phyloP scores from a whole-genome alignment of 2,329 filamentous ascomycete genomes.

The Passalora sequoiae region DNA sequence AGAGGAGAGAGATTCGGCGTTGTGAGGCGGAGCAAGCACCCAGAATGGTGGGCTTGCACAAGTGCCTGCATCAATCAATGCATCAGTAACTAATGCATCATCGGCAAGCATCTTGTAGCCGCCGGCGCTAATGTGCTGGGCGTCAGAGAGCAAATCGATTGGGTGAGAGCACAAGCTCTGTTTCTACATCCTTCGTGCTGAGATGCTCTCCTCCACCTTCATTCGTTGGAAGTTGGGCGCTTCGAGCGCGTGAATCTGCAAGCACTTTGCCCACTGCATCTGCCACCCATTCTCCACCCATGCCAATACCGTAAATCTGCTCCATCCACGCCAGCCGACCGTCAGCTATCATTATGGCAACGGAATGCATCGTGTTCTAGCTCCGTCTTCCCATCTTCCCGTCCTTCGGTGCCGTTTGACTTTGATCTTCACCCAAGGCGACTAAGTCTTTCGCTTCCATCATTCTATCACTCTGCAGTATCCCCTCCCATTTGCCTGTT shows the following conservation, averaged over 20 bases:
- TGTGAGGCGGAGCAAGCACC: slow-evolving; percentile 14
- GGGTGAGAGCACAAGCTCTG: no score
- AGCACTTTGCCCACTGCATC: slow-evolving; percentile 20
- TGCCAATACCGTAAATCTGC: no score
- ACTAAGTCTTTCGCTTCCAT: slow-evolving; percentile 11
- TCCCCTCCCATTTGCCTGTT: slow-evolving; percentile 3
- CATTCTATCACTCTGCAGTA: slow-evolving; percentile 18
- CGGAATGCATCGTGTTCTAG: no score
- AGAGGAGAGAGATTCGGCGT: slow-evolving; percentile 9
- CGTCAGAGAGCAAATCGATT: slow-evolving; percentile 12
- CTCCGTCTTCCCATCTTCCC: no score
- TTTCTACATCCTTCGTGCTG: no score
- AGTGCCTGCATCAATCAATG: slow-evolving; percentile 11
- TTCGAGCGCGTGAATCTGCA: slow-evolving; percentile 19
- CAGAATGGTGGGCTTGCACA: slow-evolving; percentile 17
- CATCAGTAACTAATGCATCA: no score
- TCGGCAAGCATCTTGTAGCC: no score
- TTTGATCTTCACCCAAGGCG: slow-evolving; percentile 12
- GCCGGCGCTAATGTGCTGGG: no score
- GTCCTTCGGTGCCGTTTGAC: slow-evolving; percentile 10
- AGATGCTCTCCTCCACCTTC: no score
- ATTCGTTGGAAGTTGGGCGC: slow-evolving; percentile 19
- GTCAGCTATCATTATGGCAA: no score
- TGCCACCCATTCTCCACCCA: slow-evolving; percentile 14
- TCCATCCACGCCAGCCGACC: slow-evolving; percentile 14